Evolutionary conservation across 1,284 basidiomycete species (phyloP), one percentile per base, ranked within the genome.

Genomic region (Papiliotrema nemorosa): DNA sequence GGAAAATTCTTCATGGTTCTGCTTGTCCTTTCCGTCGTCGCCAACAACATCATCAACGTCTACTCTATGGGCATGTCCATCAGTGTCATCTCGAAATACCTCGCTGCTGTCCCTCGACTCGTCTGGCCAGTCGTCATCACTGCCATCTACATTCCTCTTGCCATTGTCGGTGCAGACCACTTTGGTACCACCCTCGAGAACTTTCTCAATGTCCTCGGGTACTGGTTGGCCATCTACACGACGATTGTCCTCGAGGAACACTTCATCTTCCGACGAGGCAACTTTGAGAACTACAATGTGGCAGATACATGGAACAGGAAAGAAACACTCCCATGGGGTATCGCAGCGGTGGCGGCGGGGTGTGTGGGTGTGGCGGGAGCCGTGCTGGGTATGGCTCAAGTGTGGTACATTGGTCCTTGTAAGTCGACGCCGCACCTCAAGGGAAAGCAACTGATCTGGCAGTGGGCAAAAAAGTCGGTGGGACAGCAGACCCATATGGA

Each of bases 211-310:
- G 59, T 70, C 26, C 56, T 72, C 37, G 64, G 61, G 18, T 72
- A 73, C 64, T 73, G 72, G 72, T 61, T 74, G 10, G 65, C 67
- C 22, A 71, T 75, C 51, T 76, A 70, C 62, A 57, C 57, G 20
- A 57, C 57, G 18, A 66, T 75, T 51, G 58, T 76, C 22, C 38
- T 71, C 14, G 64, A 72, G 47, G 73, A 75, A 54, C 72, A 75
- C 59, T 66, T 66, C 54, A 70, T 75, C 54, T 74, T 75, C 73
- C 60, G 72, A 22, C 52, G 57, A n/a, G 64, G 62, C 21, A 52
- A 59, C 16, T 74, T 56, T 43, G 51, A 31, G n/a, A 67, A 63
- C 49, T 70, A 69, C 55, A 55, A 70, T 57, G 65, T 62, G 26
- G 64, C 62, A 35, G 59, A 62, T 10, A 47, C 56, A 0, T 73